phyloP scores from a whole-genome alignment of 768 basidiomycete genomes.

The Tulasnella sp. region DNA sequence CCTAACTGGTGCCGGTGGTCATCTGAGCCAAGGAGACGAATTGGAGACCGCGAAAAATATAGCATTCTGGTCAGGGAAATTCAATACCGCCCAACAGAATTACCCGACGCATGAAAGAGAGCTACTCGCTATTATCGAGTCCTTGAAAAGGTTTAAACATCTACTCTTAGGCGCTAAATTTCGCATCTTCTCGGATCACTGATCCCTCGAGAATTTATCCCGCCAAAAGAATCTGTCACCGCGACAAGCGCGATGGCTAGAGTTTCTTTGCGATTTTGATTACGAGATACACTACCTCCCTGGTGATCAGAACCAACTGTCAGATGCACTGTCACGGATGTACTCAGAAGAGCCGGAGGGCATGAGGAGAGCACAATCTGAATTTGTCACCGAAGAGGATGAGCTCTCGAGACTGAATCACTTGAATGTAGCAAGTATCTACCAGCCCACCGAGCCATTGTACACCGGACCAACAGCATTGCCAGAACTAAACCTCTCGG shows the following conservation, averaged over 20 bases:
- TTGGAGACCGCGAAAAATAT: not conserved
- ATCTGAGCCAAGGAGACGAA: slow-evolving; percentile 31
- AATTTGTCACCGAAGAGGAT: not conserved
- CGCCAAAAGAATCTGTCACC: slow-evolving; percentile 37
- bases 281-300: slow-evolving; percentile 39
- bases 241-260: slow-evolving; percentile 41
- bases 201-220: slow-evolving; percentile 38
- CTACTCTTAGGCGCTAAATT: slow-evolving; percentile 33
- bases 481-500: not conserved
- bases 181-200: slow-evolving; percentile 40
- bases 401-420: not conserved
- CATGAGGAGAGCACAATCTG: not conserved
- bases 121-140: slow-evolving; percentile 39
- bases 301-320: slow-evolving; percentile 40
- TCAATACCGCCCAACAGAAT: slow-evolving; percentile 30
- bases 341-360: not conserved
- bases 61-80: slow-evolving; percentile 21
- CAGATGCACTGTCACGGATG: slow-evolving; percentile 41
- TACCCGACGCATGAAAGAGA: slow-evolving; percentile 44
- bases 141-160: slow-evolving; percentile 33
- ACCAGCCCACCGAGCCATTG: not conserved
- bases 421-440: not conserved
- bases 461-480: not conserved
- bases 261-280: slow-evolving; percentile 42
- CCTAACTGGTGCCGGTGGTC: slow-evolving; percentile 40